A percentile compares a stretch with the other conserved stretches of the same genome.
Evolutionary conservation across 306 rosid species (phyloP).

Genomic region (Hippophae tibetana): DNA sequence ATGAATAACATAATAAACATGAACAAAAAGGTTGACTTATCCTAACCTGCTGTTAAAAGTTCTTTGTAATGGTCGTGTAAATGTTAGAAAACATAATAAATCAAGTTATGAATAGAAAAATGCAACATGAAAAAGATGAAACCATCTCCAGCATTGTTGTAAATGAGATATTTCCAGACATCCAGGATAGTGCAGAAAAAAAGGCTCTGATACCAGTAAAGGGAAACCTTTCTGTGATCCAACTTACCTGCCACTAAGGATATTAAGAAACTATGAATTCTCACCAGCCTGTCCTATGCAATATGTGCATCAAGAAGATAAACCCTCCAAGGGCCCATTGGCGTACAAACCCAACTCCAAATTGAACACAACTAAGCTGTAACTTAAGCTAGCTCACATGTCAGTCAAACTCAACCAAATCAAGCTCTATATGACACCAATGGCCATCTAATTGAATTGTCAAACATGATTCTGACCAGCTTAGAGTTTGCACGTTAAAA

Average conservation of each 20-base stretch:
- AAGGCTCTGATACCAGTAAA: neutral
- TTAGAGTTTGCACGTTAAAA: conserved; percentile 8
- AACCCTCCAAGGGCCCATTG: conserved; percentile 4
- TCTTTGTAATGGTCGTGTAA: too few relatives aligned
- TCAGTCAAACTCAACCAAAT: conserved; percentile 14
- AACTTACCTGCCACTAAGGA: neutral
- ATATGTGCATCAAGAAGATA: neutral
- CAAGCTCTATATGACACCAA: conserved; percentile 23
- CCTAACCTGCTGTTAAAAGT: too few relatives aligned
- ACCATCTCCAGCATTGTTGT: too few relatives aligned
- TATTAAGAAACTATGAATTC: neutral
- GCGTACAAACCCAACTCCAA: conserved; percentile 19
- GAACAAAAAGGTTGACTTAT: too few relatives aligned
- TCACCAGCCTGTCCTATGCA: neutral
- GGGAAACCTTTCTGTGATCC: too few relatives aligned
- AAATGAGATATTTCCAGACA: too few relatives aligned
- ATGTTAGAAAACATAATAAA: too few relatives aligned
- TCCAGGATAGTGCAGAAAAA: too few relatives aligned
- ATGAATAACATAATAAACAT: too few relatives aligned
- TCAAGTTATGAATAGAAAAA: too few relatives aligned
- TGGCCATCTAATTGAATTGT: conserved; percentile 4
- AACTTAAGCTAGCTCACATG: conserved; percentile 11
- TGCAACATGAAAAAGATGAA: too few relatives aligned
- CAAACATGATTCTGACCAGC: conserved; percentile 13
- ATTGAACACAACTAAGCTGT: conserved; percentile 20